Evolutionary conservation across 345 rosid genomes (phyloP), one percentile per base, ranked within the genome.

Genomic region (Populus euphratica): DNA sequence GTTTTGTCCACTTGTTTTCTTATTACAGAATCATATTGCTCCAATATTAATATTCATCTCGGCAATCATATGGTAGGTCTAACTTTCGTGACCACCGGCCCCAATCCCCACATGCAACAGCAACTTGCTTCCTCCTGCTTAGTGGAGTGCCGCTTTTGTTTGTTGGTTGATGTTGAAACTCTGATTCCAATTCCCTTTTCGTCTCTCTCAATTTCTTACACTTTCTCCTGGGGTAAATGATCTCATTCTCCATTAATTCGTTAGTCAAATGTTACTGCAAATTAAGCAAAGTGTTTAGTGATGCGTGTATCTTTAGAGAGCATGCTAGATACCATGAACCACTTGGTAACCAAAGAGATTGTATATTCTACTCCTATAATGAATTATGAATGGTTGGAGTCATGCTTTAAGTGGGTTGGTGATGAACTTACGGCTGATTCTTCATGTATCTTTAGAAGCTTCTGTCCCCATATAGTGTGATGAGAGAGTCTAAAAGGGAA

Each of bases 211-310:
- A 35, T 18, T 52, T 20, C 21, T n/a, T n/a, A 38, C 6, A 27
- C 54, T 27, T 17, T 25, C 11, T 12, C 23, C 2, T 0, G 18
- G 56, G 11, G 7, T 25, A 2, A 6, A 14, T 25, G 29, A 4
- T 61, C 0, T n/a, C n/a, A 29, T 44, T 23, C 35, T 23, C 50
- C 52, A 2, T 66, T 38, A 9, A 21, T 61, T 74, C 54, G 5
- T 25, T 70, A 72, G 88, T 85, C 88, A 83, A 83, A 70, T 29
- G 31, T 78, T 80, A 16, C 77, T 78, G 86, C 86, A 1, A 35
- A 68, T 31, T 9, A n/a, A 72, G 36, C 36, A 33, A 33, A 33
- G 18, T 39, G 63, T 59, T 59, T 3, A 25, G 11, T 59, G 63
- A n/a, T 20, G 35, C 70, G 62, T 68, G 20, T 10, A 69, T 61